Base-by-base conservation (phyloP, 768 basidiomycete genomes). In the Leccinum aurantiacum region DNA sequence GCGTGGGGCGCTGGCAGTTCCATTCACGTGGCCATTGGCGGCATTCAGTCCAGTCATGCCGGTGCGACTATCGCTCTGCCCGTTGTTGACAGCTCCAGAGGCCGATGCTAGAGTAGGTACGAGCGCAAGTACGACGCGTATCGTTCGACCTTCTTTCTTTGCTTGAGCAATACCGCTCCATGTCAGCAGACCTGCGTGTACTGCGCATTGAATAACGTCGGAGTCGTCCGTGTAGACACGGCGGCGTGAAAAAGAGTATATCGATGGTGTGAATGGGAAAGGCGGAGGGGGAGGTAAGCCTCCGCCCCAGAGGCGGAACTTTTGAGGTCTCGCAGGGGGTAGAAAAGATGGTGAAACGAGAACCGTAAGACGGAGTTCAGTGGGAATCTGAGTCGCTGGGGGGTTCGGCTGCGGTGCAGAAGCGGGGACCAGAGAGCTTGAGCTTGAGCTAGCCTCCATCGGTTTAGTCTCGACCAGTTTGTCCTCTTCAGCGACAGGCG, bases 171-270 rank as follows among this genome's bases (percentile, higher is more conserved):
- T 69, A n/a, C 67, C 72, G 55, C 74, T 77, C 80, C 80, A 82
- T 15, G 75, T 73, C 35, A 80, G 67, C 52, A 76, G 69, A 7
- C 89, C 89, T 0, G 87, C 79, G 64, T 91, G 89, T 50, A 91
- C 72, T 2, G 86, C 88, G 57, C 86, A 87, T 44, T 87, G 67
- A 67, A 89, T 84, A 54, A 90, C 67, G 65, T 90, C 87, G 9
- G 88, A 89, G 72, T 91, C 89, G 72, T 91, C 89, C 0, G 89
- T 91, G 74, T 91, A 91, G 37, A 90, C 79, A 51, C 86, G 76
- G n/a, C 84, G 76, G 35, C 74, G 74, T 29, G 78, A 73, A 31
- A 65, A 64, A 3, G 68, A 70, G 59, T 66, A 65, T 38, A 65
- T 60, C 3, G 66, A 66, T 0, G 72, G 66, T 0, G 68, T 63